Percentiles rank a stretch among this genome's conserved stretches.
Evolutionary conservation across 2,329 filamentous ascomycete genomes (phyloP).

Genomic region (Apiospora sp.): DNA sequence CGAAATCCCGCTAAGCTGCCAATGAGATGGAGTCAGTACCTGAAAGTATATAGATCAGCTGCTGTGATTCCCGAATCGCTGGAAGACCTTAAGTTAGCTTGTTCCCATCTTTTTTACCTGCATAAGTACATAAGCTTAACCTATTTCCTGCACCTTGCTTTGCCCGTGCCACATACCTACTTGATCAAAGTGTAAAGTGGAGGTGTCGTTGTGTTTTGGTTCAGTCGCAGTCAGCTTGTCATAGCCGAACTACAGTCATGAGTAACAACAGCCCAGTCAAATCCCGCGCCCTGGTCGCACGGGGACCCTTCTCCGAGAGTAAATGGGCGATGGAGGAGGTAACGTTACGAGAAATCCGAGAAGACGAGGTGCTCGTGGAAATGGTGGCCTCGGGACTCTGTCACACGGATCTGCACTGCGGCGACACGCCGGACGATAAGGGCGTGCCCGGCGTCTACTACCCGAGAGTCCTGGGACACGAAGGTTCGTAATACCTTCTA

Average conservation of each 20-base stretch:
- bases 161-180: too few species aligned
- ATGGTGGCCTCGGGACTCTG: conserved; percentile 63
- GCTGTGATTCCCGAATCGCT: background rate
- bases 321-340: conserved; percentile 44
- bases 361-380: conserved; percentile 60
- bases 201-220: too few species aligned
- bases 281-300: conserved; percentile 39
- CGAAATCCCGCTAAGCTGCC: background rate
- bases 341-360: conserved; percentile 37
- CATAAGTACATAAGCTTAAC: too few species aligned
- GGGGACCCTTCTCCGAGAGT: conserved; percentile 42
- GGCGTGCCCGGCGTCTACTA: conserved; percentile 49
- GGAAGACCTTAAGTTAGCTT: background rate
- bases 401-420: conserved; percentile 61
- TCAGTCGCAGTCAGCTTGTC: background rate
- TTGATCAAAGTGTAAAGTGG: too few species aligned
- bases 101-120: too few species aligned
- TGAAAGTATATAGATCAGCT: background rate
- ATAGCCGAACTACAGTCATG: background rate
- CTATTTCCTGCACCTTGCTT: too few species aligned
- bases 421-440: conserved; percentile 42
- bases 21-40: background rate
- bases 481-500: conserved; percentile 46
- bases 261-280: conserved; percentile 36
- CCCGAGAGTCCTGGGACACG: conserved; percentile 60